Conservation (phyloP, 1,284 basidiomycete species). For the Agroathelia rolfsii region DNA sequence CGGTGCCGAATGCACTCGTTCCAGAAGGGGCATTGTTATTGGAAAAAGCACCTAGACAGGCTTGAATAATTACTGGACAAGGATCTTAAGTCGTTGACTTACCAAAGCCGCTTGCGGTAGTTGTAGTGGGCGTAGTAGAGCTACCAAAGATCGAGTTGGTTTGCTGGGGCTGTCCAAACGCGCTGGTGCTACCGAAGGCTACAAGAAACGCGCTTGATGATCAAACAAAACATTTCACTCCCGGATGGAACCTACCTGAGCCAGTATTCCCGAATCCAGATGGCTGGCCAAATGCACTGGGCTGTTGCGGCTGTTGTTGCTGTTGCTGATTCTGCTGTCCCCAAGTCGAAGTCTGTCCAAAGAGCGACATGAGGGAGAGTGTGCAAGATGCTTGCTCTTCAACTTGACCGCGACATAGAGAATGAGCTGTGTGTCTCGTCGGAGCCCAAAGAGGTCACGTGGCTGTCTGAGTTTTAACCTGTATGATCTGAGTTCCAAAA, state of each 20-base stretch:
- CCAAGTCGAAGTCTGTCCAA: constrained; percentile 45
- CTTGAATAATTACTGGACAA: too few relatives aligned
- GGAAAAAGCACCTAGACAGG: too few relatives aligned
- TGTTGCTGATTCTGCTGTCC: constrained; percentile 46
- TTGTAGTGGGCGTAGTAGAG: too few relatives aligned
- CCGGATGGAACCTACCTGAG: constrained; percentile 23
- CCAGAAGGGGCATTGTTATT: too few relatives aligned
- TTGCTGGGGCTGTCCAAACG: constrained; percentile 37
- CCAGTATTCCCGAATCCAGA: constrained; percentile 36
- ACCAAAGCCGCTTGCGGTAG: too few relatives aligned
- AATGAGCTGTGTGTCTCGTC: too few relatives aligned
- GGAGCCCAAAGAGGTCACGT: too few relatives aligned
- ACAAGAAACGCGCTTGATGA: constrained; percentile 16
- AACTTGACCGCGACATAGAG: constrained; percentile 7
- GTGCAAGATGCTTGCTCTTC: constrained; percentile 6
- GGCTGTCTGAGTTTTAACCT: too few relatives aligned
- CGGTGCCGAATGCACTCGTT: too few relatives aligned
- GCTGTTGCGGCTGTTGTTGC: constrained; percentile 27
- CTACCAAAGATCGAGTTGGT: constrained; percentile 46
- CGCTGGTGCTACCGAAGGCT: constrained; percentile 35
- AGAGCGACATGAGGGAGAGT: constrained; percentile 9
- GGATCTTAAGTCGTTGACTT: too few relatives aligned
- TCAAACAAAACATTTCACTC: constrained; percentile 20
- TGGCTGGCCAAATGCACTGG: constrained; percentile 38
- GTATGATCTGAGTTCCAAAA: too few relatives aligned